These are phyloP conservation scores for Fragilariopsis cylindrus DNA, from an alignment of 108 stramenopile species.

Conservation along the genomic window DNA sequence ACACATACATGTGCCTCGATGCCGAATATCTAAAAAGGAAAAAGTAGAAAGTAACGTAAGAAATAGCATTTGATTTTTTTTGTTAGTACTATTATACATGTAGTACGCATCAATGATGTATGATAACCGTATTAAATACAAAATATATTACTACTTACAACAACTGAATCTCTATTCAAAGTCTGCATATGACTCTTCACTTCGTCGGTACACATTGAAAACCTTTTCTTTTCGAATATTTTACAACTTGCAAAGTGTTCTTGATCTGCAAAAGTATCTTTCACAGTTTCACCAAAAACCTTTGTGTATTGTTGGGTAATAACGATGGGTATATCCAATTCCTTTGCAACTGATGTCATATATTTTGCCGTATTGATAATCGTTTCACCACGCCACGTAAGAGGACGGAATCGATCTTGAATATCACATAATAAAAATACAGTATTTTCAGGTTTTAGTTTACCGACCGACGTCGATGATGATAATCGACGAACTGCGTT, in stretches of 20 bases:
- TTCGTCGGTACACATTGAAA: conserved; percentile 91
- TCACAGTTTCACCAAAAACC: conserved; percentile 86
- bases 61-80: too few relatives aligned
- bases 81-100: too few relatives aligned
- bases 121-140: too few relatives aligned
- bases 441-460: conserved; percentile 70
- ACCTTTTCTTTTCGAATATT: conserved; percentile 92
- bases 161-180: conserved; percentile 45
- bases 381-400: conserved; percentile 81
- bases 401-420: conserved; percentile 92
- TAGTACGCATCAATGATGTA: too few relatives aligned
- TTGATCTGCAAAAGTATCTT: conserved; percentile 67
- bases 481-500: conserved; percentile 18
- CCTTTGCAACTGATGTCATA: conserved; percentile 83
- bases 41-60: too few relatives aligned
- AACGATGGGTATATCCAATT: conserved; percentile 84
- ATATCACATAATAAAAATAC: conserved; percentile 92
- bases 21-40: conserved; percentile 61
- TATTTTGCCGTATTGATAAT: conserved; percentile 84
- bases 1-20: conserved; percentile 98
- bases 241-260: conserved; percentile 40
- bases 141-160: conserved; percentile 18
- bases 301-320: conserved; percentile 97
- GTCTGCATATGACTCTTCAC: conserved; percentile 53
- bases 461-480: conserved; percentile 56